Evolutionary conservation across 75 land plant genomes (phyloP).

Genomic region (Adiantum capillusveneris): DNA sequence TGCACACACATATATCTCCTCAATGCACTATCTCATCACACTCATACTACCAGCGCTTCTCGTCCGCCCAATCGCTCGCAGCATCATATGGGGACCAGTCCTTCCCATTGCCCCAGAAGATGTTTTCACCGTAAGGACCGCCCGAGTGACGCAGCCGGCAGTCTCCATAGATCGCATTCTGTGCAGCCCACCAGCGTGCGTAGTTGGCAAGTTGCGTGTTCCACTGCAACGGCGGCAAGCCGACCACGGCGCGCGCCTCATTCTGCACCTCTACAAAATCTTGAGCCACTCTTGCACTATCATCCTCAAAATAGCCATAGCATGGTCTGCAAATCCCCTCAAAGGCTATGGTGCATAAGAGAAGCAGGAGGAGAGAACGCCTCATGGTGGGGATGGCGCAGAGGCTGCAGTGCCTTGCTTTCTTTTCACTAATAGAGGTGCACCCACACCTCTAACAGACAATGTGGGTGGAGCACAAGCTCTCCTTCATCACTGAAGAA

Average conservation of each 20-base stretch:
- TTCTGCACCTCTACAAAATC: slow-evolving; percentile 52
- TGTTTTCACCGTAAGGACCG: slow-evolving; percentile 47
- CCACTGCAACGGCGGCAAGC: slow-evolving; percentile 52
- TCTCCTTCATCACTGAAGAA: too few relatives aligned
- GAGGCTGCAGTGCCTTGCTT: too few relatives aligned
- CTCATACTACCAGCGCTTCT: slow-evolving; percentile 23
- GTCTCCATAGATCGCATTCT: slow-evolving; percentile 26
- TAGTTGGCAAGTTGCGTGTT: slow-evolving; percentile 40
- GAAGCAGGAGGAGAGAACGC: too few relatives aligned
- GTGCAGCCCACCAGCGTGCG: slow-evolving; percentile 64
- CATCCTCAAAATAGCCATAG: background rate
- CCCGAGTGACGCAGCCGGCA: slow-evolving; percentile 56
- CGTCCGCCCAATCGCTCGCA: slow-evolving; percentile 26
- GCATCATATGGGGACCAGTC: slow-evolving; percentile 26
- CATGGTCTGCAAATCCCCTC: background rate
- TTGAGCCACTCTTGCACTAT: slow-evolving; percentile 7
- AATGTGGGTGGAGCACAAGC: too few relatives aligned
- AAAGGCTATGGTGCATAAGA: too few relatives aligned
- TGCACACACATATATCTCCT: too few relatives aligned
- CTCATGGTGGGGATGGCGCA: too few relatives aligned
- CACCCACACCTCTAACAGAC: too few relatives aligned
- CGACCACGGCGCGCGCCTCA: slow-evolving; percentile 37
- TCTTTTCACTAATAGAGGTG: too few relatives aligned
- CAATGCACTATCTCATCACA: too few relatives aligned
- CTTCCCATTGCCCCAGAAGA: slow-evolving; percentile 29